phyloP scores from a whole-genome alignment of 2,329 filamentous ascomycete species.

The Ceratocystiopsis minuta region DNA sequence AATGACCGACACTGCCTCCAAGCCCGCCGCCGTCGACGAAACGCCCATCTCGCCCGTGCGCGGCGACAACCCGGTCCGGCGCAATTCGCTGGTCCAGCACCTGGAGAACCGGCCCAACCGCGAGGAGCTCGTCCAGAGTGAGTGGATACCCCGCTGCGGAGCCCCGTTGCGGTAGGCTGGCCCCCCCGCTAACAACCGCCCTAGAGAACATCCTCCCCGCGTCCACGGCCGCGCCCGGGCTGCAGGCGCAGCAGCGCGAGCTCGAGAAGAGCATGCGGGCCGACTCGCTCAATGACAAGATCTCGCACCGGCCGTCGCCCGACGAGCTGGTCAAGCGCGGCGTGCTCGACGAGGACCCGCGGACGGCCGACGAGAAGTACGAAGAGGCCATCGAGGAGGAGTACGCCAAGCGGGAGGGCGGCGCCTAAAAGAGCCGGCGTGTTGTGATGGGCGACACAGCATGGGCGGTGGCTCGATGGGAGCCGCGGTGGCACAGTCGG shows the following conservation, averaged over 20 bases:
- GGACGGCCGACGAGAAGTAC: conserved; percentile 37
- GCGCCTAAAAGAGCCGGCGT: too few relatives aligned
- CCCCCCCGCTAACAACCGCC: too few relatives aligned
- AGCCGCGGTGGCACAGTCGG: too few relatives aligned
- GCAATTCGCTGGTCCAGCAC: conserved; percentile 56
- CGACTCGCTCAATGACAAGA: conserved; percentile 73
- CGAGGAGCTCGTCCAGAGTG: conserved; percentile 64
- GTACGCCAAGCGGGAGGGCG: conserved; percentile 44
- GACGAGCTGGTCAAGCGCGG: conserved; percentile 64
- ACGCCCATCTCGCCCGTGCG: conserved; percentile 38
- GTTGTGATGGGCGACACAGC: too few relatives aligned
- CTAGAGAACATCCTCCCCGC: conserved; percentile 74
- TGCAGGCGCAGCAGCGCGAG: conserved; percentile 68
- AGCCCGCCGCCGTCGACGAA: conserved; percentile 39
- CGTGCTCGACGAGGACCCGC: conserved; percentile 53
- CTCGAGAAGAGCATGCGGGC: conserved; percentile 77
- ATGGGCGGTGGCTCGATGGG: too few relatives aligned
- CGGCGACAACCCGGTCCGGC: conserved; percentile 27
- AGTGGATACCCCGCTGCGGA: too few relatives aligned
- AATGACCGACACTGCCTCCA: conserved; percentile 17
- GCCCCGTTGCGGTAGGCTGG: too few relatives aligned
- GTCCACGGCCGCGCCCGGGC: conserved; percentile 56
- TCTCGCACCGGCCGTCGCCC: conserved; percentile 57
- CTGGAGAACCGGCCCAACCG: conserved; percentile 57
- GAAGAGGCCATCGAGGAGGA: conserved; percentile 45